Conservation (phyloP, 176 grass and related monocot genomes). For the Ampelocalamus luodianensis region DNA sequence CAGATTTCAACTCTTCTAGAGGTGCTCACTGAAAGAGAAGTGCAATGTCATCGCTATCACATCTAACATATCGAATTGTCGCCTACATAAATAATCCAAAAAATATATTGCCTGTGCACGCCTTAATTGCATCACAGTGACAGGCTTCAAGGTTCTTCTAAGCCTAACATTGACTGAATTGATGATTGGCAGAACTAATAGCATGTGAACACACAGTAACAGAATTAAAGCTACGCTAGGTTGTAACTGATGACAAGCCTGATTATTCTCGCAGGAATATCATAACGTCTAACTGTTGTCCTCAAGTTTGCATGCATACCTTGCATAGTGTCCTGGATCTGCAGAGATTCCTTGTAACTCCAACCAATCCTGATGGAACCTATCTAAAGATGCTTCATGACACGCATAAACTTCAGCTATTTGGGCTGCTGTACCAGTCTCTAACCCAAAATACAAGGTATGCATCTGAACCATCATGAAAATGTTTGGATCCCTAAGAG, state of each 20-base stretch:
- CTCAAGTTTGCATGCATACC: neutral
- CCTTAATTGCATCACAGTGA: neutral
- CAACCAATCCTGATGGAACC: neutral
- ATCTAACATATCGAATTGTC: neutral
- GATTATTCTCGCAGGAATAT: neutral
- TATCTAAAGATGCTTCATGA: neutral
- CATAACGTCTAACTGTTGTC: neutral
- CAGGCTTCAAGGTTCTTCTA: neutral
- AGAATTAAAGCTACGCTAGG: neutral
- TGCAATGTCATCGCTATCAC: neutral
- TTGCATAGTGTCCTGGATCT: neutral
- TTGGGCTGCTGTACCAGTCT: neutral
- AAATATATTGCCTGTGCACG: neutral
- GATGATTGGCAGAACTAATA: neutral
- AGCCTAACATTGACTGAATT: neutral
- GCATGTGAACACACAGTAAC: neutral
- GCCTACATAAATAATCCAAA: neutral
- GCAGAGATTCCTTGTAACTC: neutral
- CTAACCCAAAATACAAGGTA: neutral
- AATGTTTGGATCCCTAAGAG: neutral
- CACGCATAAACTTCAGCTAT: neutral
- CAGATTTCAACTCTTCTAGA: neutral
- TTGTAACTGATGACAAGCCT: neutral
- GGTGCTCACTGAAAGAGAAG: neutral
- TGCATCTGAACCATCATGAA: neutral